Conservation (phyloP, 352 stramenopile genomes). For the Sclerospora graminicola region DNA sequence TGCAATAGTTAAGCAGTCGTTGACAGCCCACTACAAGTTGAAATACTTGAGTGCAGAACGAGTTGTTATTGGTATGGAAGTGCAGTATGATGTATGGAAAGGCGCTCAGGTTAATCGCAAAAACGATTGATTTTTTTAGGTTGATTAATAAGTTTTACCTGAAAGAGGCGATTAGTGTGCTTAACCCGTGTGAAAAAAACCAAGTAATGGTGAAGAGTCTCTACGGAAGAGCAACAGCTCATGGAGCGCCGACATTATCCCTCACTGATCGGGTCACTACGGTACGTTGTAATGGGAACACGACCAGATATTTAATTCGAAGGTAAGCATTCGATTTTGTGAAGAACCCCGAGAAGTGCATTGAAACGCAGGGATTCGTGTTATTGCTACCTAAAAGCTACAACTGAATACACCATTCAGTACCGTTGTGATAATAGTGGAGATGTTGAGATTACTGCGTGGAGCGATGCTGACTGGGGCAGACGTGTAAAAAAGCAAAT, state of each 20-base stretch:
- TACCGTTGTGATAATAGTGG: not conserved
- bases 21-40: too few species aligned
- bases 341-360: not conserved
- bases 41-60: too few species aligned
- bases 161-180: not conserved
- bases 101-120: not conserved
- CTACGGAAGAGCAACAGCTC: not conserved
- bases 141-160: not conserved
- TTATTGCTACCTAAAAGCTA: slow-evolving; percentile 17
- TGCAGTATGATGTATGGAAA: not conserved
- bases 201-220: not conserved
- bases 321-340: not conserved
- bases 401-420: not conserved
- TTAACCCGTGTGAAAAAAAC: not conserved
- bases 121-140: too few species aligned
- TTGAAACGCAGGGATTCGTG: slow-evolving; percentile 14
- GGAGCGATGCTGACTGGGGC: not conserved
- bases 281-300: not conserved
- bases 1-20: too few species aligned
- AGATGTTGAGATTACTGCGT: not conserved
- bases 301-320: slow-evolving; percentile 12
- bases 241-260: not conserved
- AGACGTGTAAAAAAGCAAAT: slow-evolving; percentile 8
- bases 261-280: not conserved
- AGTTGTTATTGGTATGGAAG: not conserved